Evolutionary conservation across 768 basidiomycete species (phyloP).

Genomic region (Cystofilobasidium capitatum): DNA sequence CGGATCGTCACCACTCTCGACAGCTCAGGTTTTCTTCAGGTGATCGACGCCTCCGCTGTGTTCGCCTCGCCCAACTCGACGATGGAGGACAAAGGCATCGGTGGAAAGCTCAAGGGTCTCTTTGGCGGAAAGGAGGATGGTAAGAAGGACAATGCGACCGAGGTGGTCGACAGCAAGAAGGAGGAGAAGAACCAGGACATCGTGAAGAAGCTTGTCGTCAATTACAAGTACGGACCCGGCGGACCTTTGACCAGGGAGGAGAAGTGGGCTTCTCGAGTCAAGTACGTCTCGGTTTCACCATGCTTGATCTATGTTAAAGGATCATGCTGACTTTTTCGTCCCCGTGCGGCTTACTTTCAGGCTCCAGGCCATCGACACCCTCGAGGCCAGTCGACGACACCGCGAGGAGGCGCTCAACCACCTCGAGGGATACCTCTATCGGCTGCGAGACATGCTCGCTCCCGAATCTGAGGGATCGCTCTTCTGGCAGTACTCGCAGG

Average conservation of each 20-base stretch:
- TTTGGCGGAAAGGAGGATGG: slow-evolving; percentile 50
- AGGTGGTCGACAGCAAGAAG: slow-evolving; percentile 13
- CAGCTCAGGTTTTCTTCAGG: slow-evolving; percentile 74
- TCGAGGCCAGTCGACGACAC: slow-evolving; percentile 64
- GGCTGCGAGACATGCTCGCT: slow-evolving; percentile 68
- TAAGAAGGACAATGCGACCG: slow-evolving; percentile 12
- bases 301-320: background rate
- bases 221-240: background rate
- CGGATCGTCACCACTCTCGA: slow-evolving; percentile 75
- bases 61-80: slow-evolving; percentile 60
- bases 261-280: slow-evolving; percentile 55
- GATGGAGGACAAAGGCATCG: slow-evolving; percentile 24
- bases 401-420: slow-evolving; percentile 84
- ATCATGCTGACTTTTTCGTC: background rate
- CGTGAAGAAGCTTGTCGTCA: slow-evolving; percentile 18
- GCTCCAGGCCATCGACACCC: slow-evolving; percentile 63
- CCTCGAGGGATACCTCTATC: slow-evolving; percentile 89
- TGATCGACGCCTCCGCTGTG: slow-evolving; percentile 61
- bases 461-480: slow-evolving; percentile 58
- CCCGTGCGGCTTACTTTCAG: slow-evolving; percentile 42
- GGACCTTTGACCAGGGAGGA: slow-evolving; percentile 57
- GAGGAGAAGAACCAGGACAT: slow-evolving; percentile 12
- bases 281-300: slow-evolving; percentile 51
- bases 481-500: slow-evolving; percentile 75
- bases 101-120: slow-evolving; percentile 70